Conservation (phyloP, 2,329 filamentous ascomycete species). For the Ceratocystis albifundus region DNA sequence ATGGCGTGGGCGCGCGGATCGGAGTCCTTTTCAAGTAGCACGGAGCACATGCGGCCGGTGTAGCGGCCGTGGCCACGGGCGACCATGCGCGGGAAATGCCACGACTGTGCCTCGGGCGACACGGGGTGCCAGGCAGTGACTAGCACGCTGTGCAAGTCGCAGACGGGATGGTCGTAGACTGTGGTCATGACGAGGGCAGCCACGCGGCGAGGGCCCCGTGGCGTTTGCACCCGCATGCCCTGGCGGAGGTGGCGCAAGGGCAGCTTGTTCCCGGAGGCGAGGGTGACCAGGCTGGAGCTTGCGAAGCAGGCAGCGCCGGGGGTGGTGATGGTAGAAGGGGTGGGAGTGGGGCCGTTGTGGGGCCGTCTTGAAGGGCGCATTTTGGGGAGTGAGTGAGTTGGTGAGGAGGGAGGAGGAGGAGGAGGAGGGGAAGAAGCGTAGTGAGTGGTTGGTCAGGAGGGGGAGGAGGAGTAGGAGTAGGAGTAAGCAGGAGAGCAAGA, state of each 20-base stretch:
- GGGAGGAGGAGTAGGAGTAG: not conserved
- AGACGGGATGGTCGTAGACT: slow-evolving; percentile 34
- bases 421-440: not conserved
- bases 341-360: not conserved
- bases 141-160: slow-evolving; percentile 36
- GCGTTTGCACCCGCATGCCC: slow-evolving; percentile 42
- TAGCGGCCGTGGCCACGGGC: slow-evolving; percentile 32
- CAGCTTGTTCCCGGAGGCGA: slow-evolving; percentile 34
- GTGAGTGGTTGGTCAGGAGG: too few relatives aligned
- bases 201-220: slow-evolving; percentile 39
- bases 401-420: not conserved
- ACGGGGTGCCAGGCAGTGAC: slow-evolving; percentile 53
- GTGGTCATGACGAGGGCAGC: slow-evolving; percentile 41
- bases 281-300: slow-evolving; percentile 36
- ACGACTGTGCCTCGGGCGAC: slow-evolving; percentile 31
- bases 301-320: slow-evolving; percentile 41
- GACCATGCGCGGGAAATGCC: slow-evolving; percentile 38
- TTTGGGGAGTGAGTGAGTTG: not conserved
- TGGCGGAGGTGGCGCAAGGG: slow-evolving; percentile 36
- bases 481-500: too few relatives aligned
- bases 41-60: slow-evolving; percentile 44
- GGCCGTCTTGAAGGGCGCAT: slow-evolving; percentile 7
- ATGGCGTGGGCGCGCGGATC: slow-evolving; percentile 41
- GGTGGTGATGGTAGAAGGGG: slow-evolving; percentile 23
- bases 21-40: slow-evolving; percentile 40